Evolutionary conservation across 345 rosid species (phyloP), one percentile per base, ranked within the genome.

Genomic region (Pistacia vera): DNA sequence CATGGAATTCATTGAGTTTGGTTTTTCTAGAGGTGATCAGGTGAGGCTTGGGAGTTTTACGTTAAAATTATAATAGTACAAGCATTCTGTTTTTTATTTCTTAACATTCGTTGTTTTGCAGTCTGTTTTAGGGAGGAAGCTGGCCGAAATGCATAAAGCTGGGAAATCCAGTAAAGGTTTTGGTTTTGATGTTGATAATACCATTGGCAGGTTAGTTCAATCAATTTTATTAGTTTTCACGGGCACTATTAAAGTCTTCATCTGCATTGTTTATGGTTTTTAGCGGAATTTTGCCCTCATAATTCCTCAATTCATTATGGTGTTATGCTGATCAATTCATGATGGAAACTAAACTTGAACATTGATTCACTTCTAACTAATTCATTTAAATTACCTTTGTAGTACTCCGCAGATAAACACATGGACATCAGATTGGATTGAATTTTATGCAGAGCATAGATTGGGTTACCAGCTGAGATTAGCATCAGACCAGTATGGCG

Each of bases 111-210:
- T 78, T 62, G 73, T 77, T 83, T 72, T n/a, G 71, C 81, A 95
- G 99, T 77, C 91, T 75, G 90, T 76, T 18, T 79, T 95, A 71
- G 98, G 99, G 63, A 90, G 85, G 90, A 89, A 90, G 83, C 93
- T 93, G 63, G 99, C 92, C 76, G 96, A 92, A 86, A 95, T 93
- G 99, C 99, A 93, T 86, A 90, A 86, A 84, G 95, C 92, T 14
- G 94, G 94, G 51, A 93, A 86, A 81, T 88, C 98, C 10, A 81
- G 80, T 3, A 92, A 90, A 70, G 98, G 99, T 65, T 95, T 90
- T 63, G 98, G 99, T 28, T 95, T 95, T 77, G 90, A 91, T 60
- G 96, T 93, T 48, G 90, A 93, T 57, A 95, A 95, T 84, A 95
- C 98, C 59, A 85, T 95, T 84, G 99, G 99, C 79, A 95, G 99